These are phyloP conservation scores for Eutypa lata DNA, from an alignment of 2,329 filamentous ascomycete species.

Conservation along the genomic window DNA sequence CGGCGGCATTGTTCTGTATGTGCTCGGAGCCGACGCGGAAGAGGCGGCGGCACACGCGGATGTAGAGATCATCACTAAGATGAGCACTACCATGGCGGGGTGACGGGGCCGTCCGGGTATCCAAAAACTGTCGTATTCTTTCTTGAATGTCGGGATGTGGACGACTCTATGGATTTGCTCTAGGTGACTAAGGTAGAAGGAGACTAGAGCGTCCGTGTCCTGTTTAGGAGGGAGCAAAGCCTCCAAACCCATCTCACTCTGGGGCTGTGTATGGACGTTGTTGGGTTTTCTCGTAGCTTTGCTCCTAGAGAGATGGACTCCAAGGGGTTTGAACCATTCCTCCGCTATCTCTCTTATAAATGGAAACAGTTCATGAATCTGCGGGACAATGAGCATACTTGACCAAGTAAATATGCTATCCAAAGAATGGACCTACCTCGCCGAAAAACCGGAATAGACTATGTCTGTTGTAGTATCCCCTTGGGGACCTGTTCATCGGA, in stretches of 20 bases:
- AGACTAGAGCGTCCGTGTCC: constrained; percentile 30
- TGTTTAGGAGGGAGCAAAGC: constrained; percentile 27
- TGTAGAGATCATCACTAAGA: constrained; percentile 30
- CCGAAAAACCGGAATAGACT: constrained; percentile 16
- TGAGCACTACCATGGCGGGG: constrained; percentile 13
- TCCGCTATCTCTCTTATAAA: constrained; percentile 16
- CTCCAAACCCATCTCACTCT: constrained; percentile 3
- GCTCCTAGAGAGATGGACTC: constrained; percentile 8
- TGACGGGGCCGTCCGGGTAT: constrained; percentile 1
- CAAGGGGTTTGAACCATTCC: constrained; percentile 17
- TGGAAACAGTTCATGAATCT: constrained; percentile 17
- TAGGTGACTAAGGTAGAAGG: constrained; percentile 34
- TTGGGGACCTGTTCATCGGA: constrained; percentile 13
- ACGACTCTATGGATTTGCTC: constrained; percentile 34
- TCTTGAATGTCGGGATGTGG: constrained; percentile 17
- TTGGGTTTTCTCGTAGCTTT: constrained; percentile 1
- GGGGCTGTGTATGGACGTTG: background rate
- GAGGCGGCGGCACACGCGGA: constrained; percentile 8
- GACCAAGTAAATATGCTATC: background rate
- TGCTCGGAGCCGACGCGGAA: constrained; percentile 4
- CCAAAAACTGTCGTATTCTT: constrained; percentile 17
- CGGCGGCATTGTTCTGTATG: constrained; percentile 7
- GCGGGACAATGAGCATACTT: background rate
- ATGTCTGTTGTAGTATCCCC: constrained; percentile 16
- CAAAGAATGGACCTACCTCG: constrained; percentile 8